Evolutionary conservation across 2,329 filamentous ascomycete genomes (phyloP).

Genomic region (Fusarium nematophilum): DNA sequence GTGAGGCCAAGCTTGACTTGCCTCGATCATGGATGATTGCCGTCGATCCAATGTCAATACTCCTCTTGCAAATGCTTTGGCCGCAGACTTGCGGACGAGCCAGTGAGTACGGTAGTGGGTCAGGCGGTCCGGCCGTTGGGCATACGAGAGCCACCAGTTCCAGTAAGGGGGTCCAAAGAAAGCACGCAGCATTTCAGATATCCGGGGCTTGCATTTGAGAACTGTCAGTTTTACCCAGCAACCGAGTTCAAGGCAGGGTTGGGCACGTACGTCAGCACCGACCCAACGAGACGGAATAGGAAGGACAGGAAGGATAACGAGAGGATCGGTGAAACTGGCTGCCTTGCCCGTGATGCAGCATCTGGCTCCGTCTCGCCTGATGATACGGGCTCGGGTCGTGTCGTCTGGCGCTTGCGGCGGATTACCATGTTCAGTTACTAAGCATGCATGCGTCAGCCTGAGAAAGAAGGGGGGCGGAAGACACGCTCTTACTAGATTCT

Average conservation of each 20-base stretch:
- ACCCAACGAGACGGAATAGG: slow-evolving; percentile 13
- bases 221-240: neutral
- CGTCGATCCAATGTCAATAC: slow-evolving; percentile 39
- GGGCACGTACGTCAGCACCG: slow-evolving; percentile 4
- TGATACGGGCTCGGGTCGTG: neutral
- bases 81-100: slow-evolving; percentile 45
- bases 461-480: neutral
- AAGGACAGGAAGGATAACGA: slow-evolving; percentile 9
- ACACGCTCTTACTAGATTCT: slow-evolving; percentile 38
- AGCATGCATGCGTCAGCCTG: neutral
- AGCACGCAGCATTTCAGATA: slow-evolving; percentile 34
- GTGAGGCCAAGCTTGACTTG: slow-evolving; percentile 19
- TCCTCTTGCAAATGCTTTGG: slow-evolving; percentile 33
- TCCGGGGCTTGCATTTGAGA: neutral
- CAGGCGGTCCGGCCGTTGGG: slow-evolving; percentile 16
- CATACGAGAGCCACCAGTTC: slow-evolving; percentile 48
- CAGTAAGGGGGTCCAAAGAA: slow-evolving; percentile 45
- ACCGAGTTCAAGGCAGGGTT: too few species aligned
- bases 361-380: slow-evolving; percentile 11
- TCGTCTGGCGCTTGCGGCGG: neutral
- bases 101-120: slow-evolving; percentile 40
- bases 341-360: slow-evolving; percentile 28
- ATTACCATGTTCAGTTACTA: neutral
- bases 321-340: slow-evolving; percentile 6
- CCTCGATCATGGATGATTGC: slow-evolving; percentile 45